Evolutionary conservation across 2,329 filamentous ascomycete genomes (phyloP).

Genomic region (Cephalotrichum gorgonifer): DNA sequence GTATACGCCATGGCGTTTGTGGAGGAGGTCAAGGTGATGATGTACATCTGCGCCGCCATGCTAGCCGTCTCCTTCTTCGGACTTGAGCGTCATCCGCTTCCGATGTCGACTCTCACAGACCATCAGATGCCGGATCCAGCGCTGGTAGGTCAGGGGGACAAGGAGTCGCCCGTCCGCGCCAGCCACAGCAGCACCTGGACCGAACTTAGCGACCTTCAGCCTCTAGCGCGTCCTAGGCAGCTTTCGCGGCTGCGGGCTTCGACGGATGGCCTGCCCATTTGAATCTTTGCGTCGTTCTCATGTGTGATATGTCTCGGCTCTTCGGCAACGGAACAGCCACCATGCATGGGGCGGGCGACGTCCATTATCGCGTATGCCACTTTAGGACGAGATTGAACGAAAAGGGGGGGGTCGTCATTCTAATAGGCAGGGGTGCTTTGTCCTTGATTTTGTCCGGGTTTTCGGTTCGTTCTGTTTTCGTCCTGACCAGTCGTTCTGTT

Average conservation of each 20-base stretch:
- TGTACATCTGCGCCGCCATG: slow-evolving; percentile 30
- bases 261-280: not conserved
- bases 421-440: no score
- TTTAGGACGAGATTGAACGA: no score
- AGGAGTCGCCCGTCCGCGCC: not conserved
- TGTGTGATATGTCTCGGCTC: no score
- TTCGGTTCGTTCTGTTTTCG: no score
- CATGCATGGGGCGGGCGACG: no score
- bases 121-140: slow-evolving; percentile 7
- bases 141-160: not conserved
- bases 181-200: not conserved
- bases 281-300: no score
- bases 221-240: not conserved
- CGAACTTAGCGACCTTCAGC: not conserved
- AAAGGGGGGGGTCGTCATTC: no score
- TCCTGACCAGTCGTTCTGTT: no score
- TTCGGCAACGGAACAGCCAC: no score
- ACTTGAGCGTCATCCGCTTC: slow-evolving; percentile 28
- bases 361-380: no score
- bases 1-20: slow-evolving; percentile 36
- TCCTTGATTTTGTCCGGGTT: no score
- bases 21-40: slow-evolving; percentile 34
- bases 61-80: slow-evolving; percentile 32
- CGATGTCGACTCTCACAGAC: slow-evolving; percentile 20
- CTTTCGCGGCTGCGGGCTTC: not conserved